These are phyloP conservation scores for Candida sp. DNA, from an alignment of 1,139 yeast species.

Conservation along the genomic window DNA sequence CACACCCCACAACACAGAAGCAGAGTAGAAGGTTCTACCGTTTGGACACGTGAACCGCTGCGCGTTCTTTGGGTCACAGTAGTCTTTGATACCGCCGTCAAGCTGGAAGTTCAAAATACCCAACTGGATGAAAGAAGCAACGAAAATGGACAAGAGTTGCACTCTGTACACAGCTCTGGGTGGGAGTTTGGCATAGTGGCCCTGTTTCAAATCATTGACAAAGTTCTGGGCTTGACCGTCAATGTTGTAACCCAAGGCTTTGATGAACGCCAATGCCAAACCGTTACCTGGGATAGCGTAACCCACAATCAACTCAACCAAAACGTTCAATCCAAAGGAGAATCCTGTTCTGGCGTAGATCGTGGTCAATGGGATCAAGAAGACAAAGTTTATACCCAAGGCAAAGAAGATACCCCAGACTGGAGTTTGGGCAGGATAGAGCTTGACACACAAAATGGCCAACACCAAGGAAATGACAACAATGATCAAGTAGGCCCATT, in stretches of 20 bases:
- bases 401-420: slow-evolving; percentile 65
- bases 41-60: slow-evolving; percentile 55
- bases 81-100: slow-evolving; percentile 41
- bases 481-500: slow-evolving; percentile 57
- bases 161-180: slow-evolving; percentile 66
- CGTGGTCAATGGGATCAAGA: slow-evolving; percentile 54
- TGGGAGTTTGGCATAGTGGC: slow-evolving; percentile 66
- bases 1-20: slow-evolving; percentile 69
- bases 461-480: slow-evolving; percentile 52
- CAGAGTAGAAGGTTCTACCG: slow-evolving; percentile 51
- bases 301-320: slow-evolving; percentile 64
- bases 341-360: slow-evolving; percentile 57
- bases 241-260: slow-evolving; percentile 61
- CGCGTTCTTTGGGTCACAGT: slow-evolving; percentile 47
- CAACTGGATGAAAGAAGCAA: slow-evolving; percentile 51
- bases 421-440: slow-evolving; percentile 54
- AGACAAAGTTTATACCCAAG: slow-evolving; percentile 55
- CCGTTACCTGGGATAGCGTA: slow-evolving; percentile 69
- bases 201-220: slow-evolving; percentile 58
- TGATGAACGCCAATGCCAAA: slow-evolving; percentile 57
- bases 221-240: slow-evolving; percentile 63
- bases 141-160: slow-evolving; percentile 50
- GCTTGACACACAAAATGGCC: slow-evolving; percentile 51
- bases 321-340: slow-evolving; percentile 55
- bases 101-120: slow-evolving; percentile 61